Evolutionary conservation across 345 rosid species (phyloP), one percentile per base, ranked within the genome.

Genomic region (Arabidopsis suecica): DNA sequence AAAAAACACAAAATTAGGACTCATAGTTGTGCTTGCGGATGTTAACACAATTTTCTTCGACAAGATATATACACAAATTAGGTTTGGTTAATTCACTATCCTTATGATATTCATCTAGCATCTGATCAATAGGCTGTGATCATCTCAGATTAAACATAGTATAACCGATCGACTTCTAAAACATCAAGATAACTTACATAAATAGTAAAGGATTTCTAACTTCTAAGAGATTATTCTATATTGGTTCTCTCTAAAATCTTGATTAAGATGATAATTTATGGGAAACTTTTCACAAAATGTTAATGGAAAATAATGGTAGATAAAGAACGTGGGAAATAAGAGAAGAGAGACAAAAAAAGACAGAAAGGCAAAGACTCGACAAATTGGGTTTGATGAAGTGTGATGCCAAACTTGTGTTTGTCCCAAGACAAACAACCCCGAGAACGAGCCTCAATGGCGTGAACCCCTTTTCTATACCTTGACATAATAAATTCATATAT

Each of bases 401-500:
- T 70, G 47, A 77, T 70, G 71, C 76, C 80, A 63, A 77, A 70
- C 61, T 63, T 78, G 34, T 78, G 73, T 59, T 49, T 78, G 68
- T 66, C 57, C 72, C 78, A 72, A 78, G 48, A 42, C 71, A 78
- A 65, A 72, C 73, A 67, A 72, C 78, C 81, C 77, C 42, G 49
- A 78, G 64, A 78, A 78, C 74, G 64, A 72, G 78, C 81, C 69
- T 67, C 77, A 72, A 78, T 78, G 81, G 81, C 77, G 77, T 78
- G 77, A 78, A 65, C 58, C 58, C 55, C 49, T 49, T 72, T 78
- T 64, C 5, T 54, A 71, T 1, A 55, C 28, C 63, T 62, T 75
- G 33, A 62, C 70, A 44, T 42, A 55, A 36, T 61, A 69, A 44
- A 50, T 45, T 68, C 54, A 22, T 45, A 45, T 40, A 8, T 45